A percentile compares a stretch with the other conserved stretches of the same genome.
phyloP scores from a whole-genome alignment of 306 rosid species.

The Gastrolobium bilobum region DNA sequence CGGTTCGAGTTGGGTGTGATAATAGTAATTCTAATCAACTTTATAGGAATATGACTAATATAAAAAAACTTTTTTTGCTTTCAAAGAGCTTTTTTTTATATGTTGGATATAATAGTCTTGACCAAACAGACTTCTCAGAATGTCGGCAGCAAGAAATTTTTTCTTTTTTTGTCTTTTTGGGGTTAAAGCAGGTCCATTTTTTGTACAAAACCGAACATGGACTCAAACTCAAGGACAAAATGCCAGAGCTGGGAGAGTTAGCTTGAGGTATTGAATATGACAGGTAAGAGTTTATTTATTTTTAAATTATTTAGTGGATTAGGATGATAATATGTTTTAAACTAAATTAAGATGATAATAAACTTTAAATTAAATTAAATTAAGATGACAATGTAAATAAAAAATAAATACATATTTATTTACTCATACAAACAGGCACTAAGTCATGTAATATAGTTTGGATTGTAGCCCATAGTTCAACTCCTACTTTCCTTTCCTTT shows the following conservation, averaged over 20 bases:
- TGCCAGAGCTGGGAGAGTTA: background rate
- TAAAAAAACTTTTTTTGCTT: background rate
- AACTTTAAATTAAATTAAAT: no score
- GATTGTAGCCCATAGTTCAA: background rate
- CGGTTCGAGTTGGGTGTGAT: no score
- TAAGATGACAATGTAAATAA: no score
- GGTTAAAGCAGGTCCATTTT: background rate
- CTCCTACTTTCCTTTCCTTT: background rate
- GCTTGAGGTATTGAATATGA: no score
- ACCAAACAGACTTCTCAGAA: background rate
- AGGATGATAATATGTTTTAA: no score
- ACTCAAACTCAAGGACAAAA: background rate
- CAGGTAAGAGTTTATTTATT: no score
- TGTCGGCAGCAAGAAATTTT: background rate
- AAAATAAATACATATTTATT: background rate
- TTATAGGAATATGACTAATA: background rate
- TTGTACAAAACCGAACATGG: background rate
- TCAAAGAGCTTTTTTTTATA: background rate
- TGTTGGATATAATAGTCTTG: background rate
- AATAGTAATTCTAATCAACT: no score
- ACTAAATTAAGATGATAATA: no score
- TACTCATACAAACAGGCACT: background rate
- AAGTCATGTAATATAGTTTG: background rate
- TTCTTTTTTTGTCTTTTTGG: no score
- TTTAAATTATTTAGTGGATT: no score